Conservation (phyloP, 2,329 filamentous ascomycete species). For the Penicillium palitans region DNA sequence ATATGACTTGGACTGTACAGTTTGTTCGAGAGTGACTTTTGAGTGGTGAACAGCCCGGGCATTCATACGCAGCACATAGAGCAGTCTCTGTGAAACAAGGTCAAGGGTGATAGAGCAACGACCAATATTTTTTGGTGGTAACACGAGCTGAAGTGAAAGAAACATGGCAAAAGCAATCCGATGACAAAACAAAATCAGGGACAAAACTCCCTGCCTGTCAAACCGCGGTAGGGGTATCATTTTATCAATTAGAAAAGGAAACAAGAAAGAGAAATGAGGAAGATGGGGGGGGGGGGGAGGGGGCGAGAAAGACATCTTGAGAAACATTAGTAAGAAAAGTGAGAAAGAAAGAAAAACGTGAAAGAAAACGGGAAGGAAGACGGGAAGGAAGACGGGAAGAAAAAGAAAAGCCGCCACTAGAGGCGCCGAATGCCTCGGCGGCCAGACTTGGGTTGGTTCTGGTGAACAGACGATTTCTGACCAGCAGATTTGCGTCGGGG, state of each 20-base stretch:
- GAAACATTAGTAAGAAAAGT: neutral
- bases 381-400: neutral
- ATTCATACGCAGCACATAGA: too few species aligned
- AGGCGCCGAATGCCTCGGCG: constrained; percentile 6
- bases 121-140: neutral
- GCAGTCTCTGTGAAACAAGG: neutral
- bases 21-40: too few species aligned
- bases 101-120: neutral
- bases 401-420: neutral
- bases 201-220: neutral
- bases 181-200: neutral
- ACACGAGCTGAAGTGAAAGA: neutral
- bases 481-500: neutral
- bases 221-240: neutral
- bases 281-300: too few species aligned
- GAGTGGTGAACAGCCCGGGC: too few species aligned
- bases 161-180: neutral
- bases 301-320: too few species aligned
- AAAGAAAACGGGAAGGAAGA: neutral
- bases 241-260: neutral
- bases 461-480: neutral
- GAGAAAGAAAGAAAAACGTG: neutral
- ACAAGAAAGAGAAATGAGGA: neutral
- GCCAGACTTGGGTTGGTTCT: neutral
- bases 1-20: too few species aligned